phyloP scores from a whole-genome alignment of 176 grass and related monocot genomes.

The Triticum dicoccoides region DNA sequence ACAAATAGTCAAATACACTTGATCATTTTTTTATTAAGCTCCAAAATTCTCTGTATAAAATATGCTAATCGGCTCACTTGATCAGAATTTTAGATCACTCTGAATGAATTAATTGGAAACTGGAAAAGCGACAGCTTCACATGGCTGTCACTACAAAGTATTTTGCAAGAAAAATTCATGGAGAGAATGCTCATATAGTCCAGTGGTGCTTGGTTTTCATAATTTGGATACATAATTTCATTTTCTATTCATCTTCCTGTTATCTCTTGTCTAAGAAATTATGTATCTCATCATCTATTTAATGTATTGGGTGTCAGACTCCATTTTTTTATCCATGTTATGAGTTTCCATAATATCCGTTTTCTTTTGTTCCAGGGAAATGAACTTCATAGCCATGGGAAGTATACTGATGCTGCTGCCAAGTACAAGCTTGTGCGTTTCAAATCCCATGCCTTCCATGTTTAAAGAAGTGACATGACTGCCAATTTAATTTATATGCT shows the following conservation, averaged over 20 bases:
- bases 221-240: neutral
- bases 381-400: constrained; percentile 68
- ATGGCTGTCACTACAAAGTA: neutral
- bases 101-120: neutral
- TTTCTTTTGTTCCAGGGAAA: constrained; percentile 64
- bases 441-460: neutral
- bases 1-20: neutral
- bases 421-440: constrained; percentile 91
- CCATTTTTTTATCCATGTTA: constrained; percentile 15
- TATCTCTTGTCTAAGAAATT: neutral
- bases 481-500: neutral
- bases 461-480: neutral
- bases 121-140: neutral
- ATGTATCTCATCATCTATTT: neutral
- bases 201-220: neutral
- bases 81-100: neutral
- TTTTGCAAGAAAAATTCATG: neutral
- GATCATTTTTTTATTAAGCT: neutral
- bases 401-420: constrained; percentile 72
- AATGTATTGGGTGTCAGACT: neutral
- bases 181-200: neutral
- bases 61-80: constrained; percentile 6
- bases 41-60: neutral
- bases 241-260: neutral
- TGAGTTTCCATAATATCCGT: neutral